Evolutionary conservation across 1,284 basidiomycete genomes (phyloP), one percentile per base, ranked within the genome.

Genomic region (Cutaneotrichosporon cutaneum): DNA sequence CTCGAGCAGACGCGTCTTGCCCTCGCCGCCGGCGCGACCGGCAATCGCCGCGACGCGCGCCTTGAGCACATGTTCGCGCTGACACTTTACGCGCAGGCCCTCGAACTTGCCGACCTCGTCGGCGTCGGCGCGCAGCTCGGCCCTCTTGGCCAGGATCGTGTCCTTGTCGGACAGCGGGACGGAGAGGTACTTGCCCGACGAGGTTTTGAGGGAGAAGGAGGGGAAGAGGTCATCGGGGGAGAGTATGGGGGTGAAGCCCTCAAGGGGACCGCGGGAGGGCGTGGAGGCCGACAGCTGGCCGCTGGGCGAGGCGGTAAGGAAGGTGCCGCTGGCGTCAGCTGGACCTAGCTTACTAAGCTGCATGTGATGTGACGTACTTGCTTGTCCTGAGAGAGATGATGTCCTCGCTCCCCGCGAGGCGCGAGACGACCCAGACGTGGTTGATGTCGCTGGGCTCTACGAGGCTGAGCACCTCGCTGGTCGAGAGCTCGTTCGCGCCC

Each of bases 31-130:
- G 11, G 59, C 63, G 26, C 52, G 51, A 45, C 53, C 56, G 13
- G 47, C 52, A 11, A 56, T 21, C 6, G 54, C 56, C n/a, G 35
- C 58, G 5, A 66, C 9, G 24, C 88, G 82, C 5, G 90, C 91
- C 76, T 95, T 92, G 71, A 86, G 85, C 80, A 94, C 89, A 80
- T 90, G 94, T 75, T 92, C 91, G 78, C 85, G 86, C 81, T 96
- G 93, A 53, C 95, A 88, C 80, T 93, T 93, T 59, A 94, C 85
- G 84, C 86, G 88, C 76, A 93, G 92, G 14, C 87, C 82, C 73
- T 94, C 92, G 18, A 89, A 85, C 65, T 86, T 85, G 52, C 92
- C 90, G 64, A 86, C 88, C 71, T 94, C 92, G 54, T 93, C 90
- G 63, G 86, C 88, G 72, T 95, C 92, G 14, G 88, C 90, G 56